A percentile compares a stretch with the other conserved stretches of the same genome.
Conservation (phyloP, 2,329 filamentous ascomycete species). For the Didymella glomerata region DNA sequence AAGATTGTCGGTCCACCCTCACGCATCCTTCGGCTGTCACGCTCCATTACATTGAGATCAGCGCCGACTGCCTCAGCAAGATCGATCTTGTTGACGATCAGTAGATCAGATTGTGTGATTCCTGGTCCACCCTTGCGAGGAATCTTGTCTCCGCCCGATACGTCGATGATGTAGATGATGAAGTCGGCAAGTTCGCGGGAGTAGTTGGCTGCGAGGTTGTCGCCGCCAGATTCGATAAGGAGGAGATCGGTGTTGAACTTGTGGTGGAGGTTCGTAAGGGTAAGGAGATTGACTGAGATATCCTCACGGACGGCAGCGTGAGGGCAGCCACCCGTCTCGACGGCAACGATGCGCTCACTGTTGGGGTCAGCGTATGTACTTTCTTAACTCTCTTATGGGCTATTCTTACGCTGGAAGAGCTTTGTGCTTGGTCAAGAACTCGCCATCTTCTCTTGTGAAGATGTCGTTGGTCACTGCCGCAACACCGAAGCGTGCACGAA, state of each 20-base stretch:
- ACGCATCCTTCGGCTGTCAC: conserved; percentile 90
- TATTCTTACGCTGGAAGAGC: conserved; percentile 73
- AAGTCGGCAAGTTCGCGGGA: conserved; percentile 92
- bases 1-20: conserved; percentile 96
- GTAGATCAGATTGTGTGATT: conserved; percentile 92
- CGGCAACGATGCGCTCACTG: conserved; percentile 81
- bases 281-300: conserved; percentile 91
- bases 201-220: conserved; percentile 98
- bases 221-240: conserved; percentile 93
- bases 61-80: conserved; percentile 89
- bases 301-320: conserved; percentile 98
- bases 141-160: conserved; percentile 95
- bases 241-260: conserved; percentile 83
- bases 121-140: conserved; percentile 95
- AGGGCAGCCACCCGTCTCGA: conserved; percentile 96
- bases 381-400: background rate
- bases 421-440: conserved; percentile 88
- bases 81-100: conserved; percentile 98
- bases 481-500: conserved; percentile 83
- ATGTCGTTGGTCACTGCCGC: conserved; percentile 99
- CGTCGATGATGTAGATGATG: conserved; percentile 99
- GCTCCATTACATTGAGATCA: conserved; percentile 91
- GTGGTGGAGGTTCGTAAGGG: conserved; percentile 85
- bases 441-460: conserved; percentile 96
- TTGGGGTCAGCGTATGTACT: background rate